Evolutionary conservation across 106 monocot species (phyloP).

Genomic region (Dendrobium nobile): DNA sequence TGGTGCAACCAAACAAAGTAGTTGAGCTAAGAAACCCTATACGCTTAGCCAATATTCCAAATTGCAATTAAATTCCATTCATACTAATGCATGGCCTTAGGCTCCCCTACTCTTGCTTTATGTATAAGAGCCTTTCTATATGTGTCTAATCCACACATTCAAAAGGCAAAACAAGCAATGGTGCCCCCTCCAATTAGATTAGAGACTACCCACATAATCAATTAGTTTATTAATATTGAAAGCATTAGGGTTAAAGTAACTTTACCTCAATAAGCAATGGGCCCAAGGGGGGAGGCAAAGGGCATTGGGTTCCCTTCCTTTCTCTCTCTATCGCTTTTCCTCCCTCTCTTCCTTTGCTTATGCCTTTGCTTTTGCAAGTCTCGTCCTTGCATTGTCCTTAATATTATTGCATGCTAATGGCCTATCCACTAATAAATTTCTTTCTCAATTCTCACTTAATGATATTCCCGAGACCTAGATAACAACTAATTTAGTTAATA

Average conservation of each 20-base stretch:
- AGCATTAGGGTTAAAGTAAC: background rate
- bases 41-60: too few species aligned
- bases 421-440: background rate
- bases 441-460: background rate
- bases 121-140: background rate
- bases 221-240: background rate
- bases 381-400: slow-evolving; percentile 2
- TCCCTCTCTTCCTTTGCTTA: background rate
- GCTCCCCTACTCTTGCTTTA: background rate
- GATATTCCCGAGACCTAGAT: background rate
- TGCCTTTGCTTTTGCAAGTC: slow-evolving; percentile 3
- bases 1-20: too few species aligned
- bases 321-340: background rate
- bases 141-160: background rate
- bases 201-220: background rate
- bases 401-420: slow-evolving; percentile 2
- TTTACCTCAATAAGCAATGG: background rate
- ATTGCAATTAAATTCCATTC: too few species aligned
- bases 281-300: background rate
- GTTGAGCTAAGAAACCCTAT: too few species aligned
- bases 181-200: background rate
- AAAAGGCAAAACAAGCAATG: background rate
- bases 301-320: slow-evolving; percentile 3
- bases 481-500: too few species aligned
- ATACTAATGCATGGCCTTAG: too few species aligned